Conservation (phyloP, 495 filamentous ascomycete genomes). For the Aspergillus nanangensis region DNA sequence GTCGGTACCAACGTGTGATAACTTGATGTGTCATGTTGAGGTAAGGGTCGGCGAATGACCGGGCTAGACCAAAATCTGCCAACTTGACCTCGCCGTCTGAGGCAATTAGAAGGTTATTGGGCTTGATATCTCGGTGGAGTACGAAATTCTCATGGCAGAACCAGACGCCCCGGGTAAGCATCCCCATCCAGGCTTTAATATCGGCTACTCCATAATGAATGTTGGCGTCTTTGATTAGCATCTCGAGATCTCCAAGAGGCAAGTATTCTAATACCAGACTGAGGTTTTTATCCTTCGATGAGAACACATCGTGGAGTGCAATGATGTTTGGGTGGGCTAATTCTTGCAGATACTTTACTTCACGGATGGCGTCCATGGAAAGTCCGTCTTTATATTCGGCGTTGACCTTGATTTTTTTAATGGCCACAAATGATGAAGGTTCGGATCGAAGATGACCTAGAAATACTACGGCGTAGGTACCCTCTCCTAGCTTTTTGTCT, state of each 20-base stretch:
- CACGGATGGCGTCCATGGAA: constrained; percentile 88
- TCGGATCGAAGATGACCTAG: constrained; percentile 70
- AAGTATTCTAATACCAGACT: constrained; percentile 93
- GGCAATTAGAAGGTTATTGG: constrained; percentile 94
- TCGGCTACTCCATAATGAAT: constrained; percentile 76
- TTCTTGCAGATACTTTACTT: constrained; percentile 92
- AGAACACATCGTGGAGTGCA: constrained; percentile 84
- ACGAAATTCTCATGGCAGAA: constrained; percentile 96
- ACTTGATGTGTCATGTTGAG: constrained; percentile 87
- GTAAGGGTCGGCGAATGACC: constrained; percentile 85
- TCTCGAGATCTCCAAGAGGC: constrained; percentile 85
- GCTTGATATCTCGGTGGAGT: constrained; percentile 97
- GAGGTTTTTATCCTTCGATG: constrained; percentile 86
- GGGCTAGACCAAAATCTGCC: constrained; percentile 94
- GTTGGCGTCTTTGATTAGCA: constrained; percentile 80
- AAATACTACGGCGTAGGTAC: constrained; percentile 95
- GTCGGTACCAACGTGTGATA: constrained; percentile 95
- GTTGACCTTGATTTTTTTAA: constrained; percentile 98
- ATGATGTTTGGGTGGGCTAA: constrained; percentile 96
- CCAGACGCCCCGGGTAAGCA: constrained; percentile 89
- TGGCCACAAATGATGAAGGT: constrained; percentile 71
- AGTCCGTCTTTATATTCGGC: constrained; percentile 81
- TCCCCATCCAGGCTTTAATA: constrained; percentile 98
- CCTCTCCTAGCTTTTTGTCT: constrained; percentile 91
- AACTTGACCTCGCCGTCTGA: constrained; percentile 90